These are phyloP conservation scores for Mucor saturninus DNA, from an alignment of 371 early-diverging fungal genomes.

Conservation along the genomic window DNA sequence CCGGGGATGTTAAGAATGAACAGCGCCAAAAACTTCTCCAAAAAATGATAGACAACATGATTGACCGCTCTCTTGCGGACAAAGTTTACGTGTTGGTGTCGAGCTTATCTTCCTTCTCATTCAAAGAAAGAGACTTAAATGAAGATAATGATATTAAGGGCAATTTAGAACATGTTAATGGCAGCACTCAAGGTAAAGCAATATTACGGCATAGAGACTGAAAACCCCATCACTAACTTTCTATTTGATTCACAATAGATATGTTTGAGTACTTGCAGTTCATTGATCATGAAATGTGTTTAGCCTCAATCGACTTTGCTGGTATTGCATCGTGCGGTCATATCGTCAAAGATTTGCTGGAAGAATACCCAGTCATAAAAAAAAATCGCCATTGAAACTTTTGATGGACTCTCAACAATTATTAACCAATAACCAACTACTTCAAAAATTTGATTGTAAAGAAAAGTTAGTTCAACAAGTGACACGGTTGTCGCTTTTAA, in stretches of 20 bases:
- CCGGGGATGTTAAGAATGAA: constrained; percentile 3
- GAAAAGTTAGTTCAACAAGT: constrained; percentile 4
- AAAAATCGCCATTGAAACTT: constrained; percentile 17
- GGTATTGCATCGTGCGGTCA: constrained; percentile 15
- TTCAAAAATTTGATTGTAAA: constrained; percentile 19
- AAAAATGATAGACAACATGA: constrained; percentile 14
- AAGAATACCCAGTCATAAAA: constrained; percentile 22
- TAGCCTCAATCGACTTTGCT: constrained; percentile 24
- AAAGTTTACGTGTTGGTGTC: constrained; percentile 20
- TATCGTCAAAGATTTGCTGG: constrained; percentile 19
- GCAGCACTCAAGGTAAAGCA: constrained; percentile 26
- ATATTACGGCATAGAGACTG: constrained; percentile 20
- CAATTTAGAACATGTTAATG: constrained; percentile 20
- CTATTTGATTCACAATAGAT: constrained; percentile 27
- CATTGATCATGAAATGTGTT: constrained; percentile 20
- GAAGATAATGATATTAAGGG: constrained; percentile 21
- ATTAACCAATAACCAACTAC: constrained; percentile 8
- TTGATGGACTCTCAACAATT: constrained; percentile 15
- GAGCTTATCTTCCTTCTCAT: constrained; percentile 16
- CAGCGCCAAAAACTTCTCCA: constrained; percentile 8
- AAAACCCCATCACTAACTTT: constrained; percentile 20
- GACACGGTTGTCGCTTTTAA: too few species aligned
- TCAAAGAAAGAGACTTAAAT: constrained; percentile 24
- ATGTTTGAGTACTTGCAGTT: constrained; percentile 19
- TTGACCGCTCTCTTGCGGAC: constrained; percentile 20